These are phyloP conservation scores for Trametes cingulata DNA, from an alignment of 768 basidiomycete species.

Conservation along the genomic window DNA sequence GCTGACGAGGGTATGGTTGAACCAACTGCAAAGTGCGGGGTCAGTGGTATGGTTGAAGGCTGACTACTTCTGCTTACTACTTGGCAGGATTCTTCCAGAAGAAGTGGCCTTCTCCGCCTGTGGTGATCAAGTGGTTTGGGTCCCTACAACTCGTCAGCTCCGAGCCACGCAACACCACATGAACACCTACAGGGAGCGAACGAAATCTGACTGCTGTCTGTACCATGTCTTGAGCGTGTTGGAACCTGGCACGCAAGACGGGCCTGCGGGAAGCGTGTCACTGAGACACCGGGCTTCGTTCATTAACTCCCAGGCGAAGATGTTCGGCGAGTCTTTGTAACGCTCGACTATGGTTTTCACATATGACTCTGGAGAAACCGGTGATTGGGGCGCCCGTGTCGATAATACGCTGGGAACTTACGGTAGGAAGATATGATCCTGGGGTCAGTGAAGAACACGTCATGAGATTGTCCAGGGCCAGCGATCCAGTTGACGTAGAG, in stretches of 20 bases:
- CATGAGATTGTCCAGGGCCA: conserved; percentile 28
- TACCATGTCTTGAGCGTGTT: conserved; percentile 53
- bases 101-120: conserved; percentile 60
- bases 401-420: conserved; percentile 7
- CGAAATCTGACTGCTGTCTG: conserved; percentile 49
- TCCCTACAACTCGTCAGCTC: conserved; percentile 38
- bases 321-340: conserved; percentile 31
- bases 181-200: conserved; percentile 47
- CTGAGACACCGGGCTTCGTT: conserved; percentile 58
- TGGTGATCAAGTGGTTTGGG: conserved; percentile 53
- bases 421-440: conserved; percentile 33
- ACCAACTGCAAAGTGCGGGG: conserved; percentile 33
- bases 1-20: conserved; percentile 43
- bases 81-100: conserved; percentile 45
- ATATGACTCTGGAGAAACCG: conserved; percentile 27
- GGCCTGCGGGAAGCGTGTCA: conserved; percentile 48
- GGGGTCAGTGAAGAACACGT: conserved; percentile 34
- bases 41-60: neutral
- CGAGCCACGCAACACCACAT: neutral
- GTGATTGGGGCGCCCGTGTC: neutral
- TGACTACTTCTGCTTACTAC: conserved; percentile 27
- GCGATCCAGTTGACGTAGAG: conserved; percentile 35
- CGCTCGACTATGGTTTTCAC: conserved; percentile 33
- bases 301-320: conserved; percentile 44
- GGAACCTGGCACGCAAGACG: conserved; percentile 49